phyloP scores from a whole-genome alignment of 768 basidiomycete genomes.

The Russula sp. region DNA sequence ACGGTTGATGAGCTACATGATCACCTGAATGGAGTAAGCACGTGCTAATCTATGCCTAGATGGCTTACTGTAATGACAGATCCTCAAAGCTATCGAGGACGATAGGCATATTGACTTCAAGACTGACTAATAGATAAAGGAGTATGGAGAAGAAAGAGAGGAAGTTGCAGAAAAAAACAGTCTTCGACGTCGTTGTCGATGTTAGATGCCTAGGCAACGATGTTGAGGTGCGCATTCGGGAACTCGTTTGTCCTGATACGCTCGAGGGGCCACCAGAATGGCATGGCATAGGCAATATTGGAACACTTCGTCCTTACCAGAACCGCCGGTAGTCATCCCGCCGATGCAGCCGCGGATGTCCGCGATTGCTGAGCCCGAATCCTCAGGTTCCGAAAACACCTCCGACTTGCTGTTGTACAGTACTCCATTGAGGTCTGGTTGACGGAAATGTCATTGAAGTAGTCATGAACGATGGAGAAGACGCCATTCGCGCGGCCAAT shows the following conservation, averaged over 20 bases:
- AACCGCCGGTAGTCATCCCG: conserved; percentile 33
- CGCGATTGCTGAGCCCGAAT: conserved; percentile 34
- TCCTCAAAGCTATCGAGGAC: too few species aligned
- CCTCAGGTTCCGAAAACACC: conserved; percentile 31
- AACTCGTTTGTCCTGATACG: conserved; percentile 16
- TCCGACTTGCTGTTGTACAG: conserved; percentile 27
- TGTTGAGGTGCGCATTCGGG: conserved; percentile 11
- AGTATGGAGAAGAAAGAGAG: too few species aligned
- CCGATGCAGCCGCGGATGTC: conserved; percentile 29
- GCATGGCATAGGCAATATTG: conserved; percentile 33
- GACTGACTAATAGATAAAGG: too few species aligned
- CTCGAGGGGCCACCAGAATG: too few species aligned
- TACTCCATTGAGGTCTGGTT: conserved; percentile 28
- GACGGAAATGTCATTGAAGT: conserved; percentile 21
- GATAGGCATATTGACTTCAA: too few species aligned
- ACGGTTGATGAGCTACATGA: too few species aligned
- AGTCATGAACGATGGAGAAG: conserved; percentile 30
- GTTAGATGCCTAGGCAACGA: background rate
- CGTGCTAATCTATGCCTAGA: too few species aligned
- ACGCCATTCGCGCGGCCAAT: conserved; percentile 32
- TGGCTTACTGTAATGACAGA: too few species aligned
- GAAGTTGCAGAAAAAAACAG: too few species aligned
- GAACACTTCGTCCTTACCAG: conserved; percentile 24
- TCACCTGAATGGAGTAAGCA: too few species aligned
- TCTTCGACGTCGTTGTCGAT: too few species aligned